phyloP scores from a whole-genome alignment of 1,139 yeast species.

The Taphrina confusa region DNA sequence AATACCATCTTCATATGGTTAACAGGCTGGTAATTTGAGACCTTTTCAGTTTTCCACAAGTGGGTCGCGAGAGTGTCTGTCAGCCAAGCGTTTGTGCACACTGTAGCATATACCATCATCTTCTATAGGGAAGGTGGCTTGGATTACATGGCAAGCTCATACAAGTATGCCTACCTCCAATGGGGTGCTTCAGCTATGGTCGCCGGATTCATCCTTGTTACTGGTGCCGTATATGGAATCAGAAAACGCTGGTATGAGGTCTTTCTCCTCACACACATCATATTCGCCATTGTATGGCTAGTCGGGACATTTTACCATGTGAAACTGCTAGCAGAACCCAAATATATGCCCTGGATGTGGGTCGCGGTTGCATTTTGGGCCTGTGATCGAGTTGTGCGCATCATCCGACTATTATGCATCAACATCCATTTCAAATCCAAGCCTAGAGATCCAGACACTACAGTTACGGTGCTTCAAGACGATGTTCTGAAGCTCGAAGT shows the following conservation, averaged over 20 bases:
- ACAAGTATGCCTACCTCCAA: constrained; percentile 50
- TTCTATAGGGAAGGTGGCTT: constrained; percentile 40
- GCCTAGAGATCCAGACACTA: no score
- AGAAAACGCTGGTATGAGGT: constrained; percentile 53
- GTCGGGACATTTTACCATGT: constrained; percentile 46
- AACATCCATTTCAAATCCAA: no score
- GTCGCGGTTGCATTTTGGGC: constrained; percentile 51
- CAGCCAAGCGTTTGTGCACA: constrained; percentile 49
- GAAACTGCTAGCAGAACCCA: constrained; percentile 49
- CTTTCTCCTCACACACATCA: constrained; percentile 45
- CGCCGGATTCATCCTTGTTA: constrained; percentile 48
- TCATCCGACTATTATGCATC: constrained; percentile 44
- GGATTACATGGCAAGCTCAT: constrained; percentile 47
- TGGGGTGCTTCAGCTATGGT: constrained; percentile 51
- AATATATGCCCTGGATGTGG: constrained; percentile 53
- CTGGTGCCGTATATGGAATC: constrained; percentile 43
- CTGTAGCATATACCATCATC: constrained; percentile 43
- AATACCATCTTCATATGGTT: constrained; percentile 59
- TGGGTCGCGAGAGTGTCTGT: constrained; percentile 60
- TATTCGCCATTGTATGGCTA: constrained; percentile 51
- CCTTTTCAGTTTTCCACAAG: constrained; percentile 60
- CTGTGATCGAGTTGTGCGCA: constrained; percentile 49
- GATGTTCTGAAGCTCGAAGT: constrained; percentile 23
- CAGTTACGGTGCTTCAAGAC: constrained; percentile 39
- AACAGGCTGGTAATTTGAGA: constrained; percentile 63